Evolutionary conservation across 805 yeast genomes (phyloP).

Genomic region (Lipomyces chichibuensis): DNA sequence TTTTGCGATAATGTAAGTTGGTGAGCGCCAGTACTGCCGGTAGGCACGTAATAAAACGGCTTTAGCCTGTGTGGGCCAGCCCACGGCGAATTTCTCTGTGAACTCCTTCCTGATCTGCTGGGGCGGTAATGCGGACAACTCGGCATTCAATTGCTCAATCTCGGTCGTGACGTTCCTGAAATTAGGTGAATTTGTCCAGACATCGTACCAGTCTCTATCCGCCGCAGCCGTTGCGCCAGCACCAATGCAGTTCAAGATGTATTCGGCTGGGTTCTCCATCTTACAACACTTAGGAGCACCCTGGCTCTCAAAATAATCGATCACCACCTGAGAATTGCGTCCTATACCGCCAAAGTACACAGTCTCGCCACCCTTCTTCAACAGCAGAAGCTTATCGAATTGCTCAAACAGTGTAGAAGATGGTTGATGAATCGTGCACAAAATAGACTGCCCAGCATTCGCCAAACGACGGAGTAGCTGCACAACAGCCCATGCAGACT

Average conservation of each 20-base stretch:
- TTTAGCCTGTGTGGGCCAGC: conserved; percentile 52
- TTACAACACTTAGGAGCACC: conserved; percentile 72
- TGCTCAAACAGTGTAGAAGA: conserved; percentile 69
- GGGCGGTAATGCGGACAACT: conserved; percentile 35
- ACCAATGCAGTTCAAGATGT: conserved; percentile 72
- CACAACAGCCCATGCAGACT: conserved; percentile 69
- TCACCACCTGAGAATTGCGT: conserved; percentile 57
- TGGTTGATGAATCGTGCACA: conserved; percentile 79
- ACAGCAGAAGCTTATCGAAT: conserved; percentile 68
- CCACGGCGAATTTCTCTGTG: conserved; percentile 49
- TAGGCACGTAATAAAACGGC: conserved; percentile 50
- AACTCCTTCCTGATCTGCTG: conserved; percentile 38
- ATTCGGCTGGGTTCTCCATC: conserved; percentile 74
- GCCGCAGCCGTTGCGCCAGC: conserved; percentile 76
- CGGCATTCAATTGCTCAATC: conserved; percentile 44
- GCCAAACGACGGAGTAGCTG: conserved; percentile 67
- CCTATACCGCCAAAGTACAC: conserved; percentile 85
- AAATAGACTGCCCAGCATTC: conserved; percentile 70
- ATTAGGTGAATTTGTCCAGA: conserved; percentile 60
- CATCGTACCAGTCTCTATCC: conserved; percentile 62
- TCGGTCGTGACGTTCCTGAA: conserved; percentile 43
- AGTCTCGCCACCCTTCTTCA: conserved; percentile 77
- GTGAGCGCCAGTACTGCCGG: conserved; percentile 61
- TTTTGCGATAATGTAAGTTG: conserved; percentile 65
- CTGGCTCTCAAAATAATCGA: conserved; percentile 67